phyloP scores from a whole-genome alignment of 2,329 filamentous ascomycete genomes.

The Cordyceps cicadae region DNA sequence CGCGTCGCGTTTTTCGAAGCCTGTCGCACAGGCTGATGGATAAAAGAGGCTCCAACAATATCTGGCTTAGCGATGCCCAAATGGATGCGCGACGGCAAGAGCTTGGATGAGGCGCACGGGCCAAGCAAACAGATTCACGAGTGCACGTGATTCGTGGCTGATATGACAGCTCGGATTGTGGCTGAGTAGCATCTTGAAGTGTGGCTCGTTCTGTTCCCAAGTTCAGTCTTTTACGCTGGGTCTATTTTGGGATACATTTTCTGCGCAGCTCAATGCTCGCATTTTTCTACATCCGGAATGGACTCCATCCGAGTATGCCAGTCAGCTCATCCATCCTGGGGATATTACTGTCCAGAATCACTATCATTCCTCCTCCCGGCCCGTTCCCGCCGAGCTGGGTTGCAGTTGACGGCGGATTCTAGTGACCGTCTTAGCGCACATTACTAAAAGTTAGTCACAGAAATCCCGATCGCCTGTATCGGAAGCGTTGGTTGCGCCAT shows the following conservation, averaged over 20 bases:
- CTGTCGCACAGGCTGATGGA: slow-evolving; percentile 6
- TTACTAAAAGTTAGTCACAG: slow-evolving; percentile 10
- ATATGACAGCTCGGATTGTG: not conserved
- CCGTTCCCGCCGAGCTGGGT: not conserved
- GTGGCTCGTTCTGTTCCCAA: not conserved
- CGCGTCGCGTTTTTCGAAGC: not conserved
- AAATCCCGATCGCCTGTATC: slow-evolving; percentile 7
- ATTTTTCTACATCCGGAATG: too few relatives aligned
- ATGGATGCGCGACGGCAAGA: not conserved
- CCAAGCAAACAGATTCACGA: slow-evolving; percentile 9
- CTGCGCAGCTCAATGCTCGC: too few relatives aligned
- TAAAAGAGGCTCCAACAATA: slow-evolving; percentile 1
- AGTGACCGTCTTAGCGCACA: not conserved
- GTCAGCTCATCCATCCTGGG: not conserved
- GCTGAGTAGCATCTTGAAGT: not conserved
- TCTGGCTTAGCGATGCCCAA: slow-evolving; percentile 2
- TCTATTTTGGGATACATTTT: too few relatives aligned
- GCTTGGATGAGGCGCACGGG: slow-evolving; percentile 7
- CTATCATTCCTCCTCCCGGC: not conserved
- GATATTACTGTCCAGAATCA: not conserved
- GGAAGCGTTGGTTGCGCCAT: slow-evolving; percentile 8
- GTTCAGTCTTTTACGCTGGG: too few relatives aligned
- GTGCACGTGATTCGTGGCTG: slow-evolving; percentile 5
- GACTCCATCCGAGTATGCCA: not conserved
- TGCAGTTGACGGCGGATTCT: not conserved